Evolutionary conservation across 371 early-diverging fungal genomes (phyloP), one percentile per base, ranked within the genome.

Genomic region (Sporodiniella umbellata): DNA sequence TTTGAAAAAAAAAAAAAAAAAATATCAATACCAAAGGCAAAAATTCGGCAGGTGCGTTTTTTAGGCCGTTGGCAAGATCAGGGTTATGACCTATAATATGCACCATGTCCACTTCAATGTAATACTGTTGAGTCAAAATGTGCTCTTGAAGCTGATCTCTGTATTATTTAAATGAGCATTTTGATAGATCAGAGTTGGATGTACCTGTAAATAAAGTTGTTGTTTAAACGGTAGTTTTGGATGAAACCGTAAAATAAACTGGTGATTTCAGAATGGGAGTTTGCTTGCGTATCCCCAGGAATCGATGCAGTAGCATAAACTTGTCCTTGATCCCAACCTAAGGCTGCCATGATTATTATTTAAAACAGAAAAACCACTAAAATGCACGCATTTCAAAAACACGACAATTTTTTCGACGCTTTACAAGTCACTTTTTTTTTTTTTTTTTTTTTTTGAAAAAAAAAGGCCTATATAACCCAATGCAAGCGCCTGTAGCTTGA

Each of bases 141-240:
- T 94, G 93, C 46, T 88, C 85, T 18, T 86, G 83, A 51, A 97
- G 80, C 76, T 93, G 94, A 71, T 97, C 96, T 72, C 97, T 91
- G 52, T 39, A 31, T 19, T n/a, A n/a, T n/a, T n/a, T n/a, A n/a
- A n/a, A n/a, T n/a, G 14, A 10, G 1, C 6, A 37, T 22, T 12
- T 6, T 35, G 6, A n/a, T n/a, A n/a, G n/a, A n/a, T n/a, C n/a
- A n/a, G n/a, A n/a, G n/a, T n/a, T n/a, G n/a, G n/a, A n/a, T 28
- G 47, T 75, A 78, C 85, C 88, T 83, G 60, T 92, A 92, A 48
- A 92, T 72, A 71, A 82, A 86, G 46, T 79, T 79, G 60, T 87
- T 87, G 51, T 79, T 87, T 56, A 88, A 68, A 54, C 86, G 85
- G 54, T 83, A 88, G 56, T 86, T 84, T 48, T 89, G 87, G 52